These are phyloP conservation scores for Candida verbasci DNA, from an alignment of 805 yeast genomes.

Conservation along the genomic window DNA sequence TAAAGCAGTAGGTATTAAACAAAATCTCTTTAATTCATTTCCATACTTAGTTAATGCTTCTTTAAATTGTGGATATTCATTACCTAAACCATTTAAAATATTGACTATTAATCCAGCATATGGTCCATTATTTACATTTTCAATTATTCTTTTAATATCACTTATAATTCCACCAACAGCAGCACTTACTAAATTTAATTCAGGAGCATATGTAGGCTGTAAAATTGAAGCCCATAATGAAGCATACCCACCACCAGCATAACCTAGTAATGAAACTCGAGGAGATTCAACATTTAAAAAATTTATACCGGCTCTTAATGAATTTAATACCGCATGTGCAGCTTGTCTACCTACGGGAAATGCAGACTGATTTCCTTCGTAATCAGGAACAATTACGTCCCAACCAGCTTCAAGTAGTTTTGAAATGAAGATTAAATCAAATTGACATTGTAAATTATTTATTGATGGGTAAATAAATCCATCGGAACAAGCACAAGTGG, in stretches of 20 bases:
- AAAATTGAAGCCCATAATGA: slow-evolving; percentile 35
- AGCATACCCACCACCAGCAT: slow-evolving; percentile 36
- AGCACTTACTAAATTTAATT: slow-evolving; percentile 25
- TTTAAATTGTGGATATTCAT: slow-evolving; percentile 23
- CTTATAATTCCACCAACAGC: slow-evolving; percentile 35
- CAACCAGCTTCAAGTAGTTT: slow-evolving; percentile 23
- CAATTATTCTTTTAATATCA: slow-evolving; percentile 24
- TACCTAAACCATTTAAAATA: slow-evolving; percentile 26
- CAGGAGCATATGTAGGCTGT: slow-evolving; percentile 36
- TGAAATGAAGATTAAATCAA: slow-evolving; percentile 15
- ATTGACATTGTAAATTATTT: slow-evolving; percentile 10
- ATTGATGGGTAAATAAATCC: slow-evolving; percentile 15
- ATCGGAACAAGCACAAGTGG: slow-evolving; percentile 25
- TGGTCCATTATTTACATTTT: slow-evolving; percentile 19
- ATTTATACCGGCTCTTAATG: slow-evolving; percentile 22
- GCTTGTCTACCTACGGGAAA: slow-evolving; percentile 29
- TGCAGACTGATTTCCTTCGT: slow-evolving; percentile 28
- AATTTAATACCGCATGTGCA: slow-evolving; percentile 27
- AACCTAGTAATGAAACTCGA: slow-evolving; percentile 27
- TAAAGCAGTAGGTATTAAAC: slow-evolving; percentile 7
- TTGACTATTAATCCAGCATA: slow-evolving; percentile 27
- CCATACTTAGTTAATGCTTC: slow-evolving; percentile 4
- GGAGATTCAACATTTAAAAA: slow-evolving; percentile 13
- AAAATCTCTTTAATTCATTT: slow-evolving; percentile 1
- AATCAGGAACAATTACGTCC: slow-evolving; percentile 30